Evolutionary conservation across 345 rosid genomes (phyloP), one percentile per base, ranked within the genome.

Genomic region (Sonneratia alba): DNA sequence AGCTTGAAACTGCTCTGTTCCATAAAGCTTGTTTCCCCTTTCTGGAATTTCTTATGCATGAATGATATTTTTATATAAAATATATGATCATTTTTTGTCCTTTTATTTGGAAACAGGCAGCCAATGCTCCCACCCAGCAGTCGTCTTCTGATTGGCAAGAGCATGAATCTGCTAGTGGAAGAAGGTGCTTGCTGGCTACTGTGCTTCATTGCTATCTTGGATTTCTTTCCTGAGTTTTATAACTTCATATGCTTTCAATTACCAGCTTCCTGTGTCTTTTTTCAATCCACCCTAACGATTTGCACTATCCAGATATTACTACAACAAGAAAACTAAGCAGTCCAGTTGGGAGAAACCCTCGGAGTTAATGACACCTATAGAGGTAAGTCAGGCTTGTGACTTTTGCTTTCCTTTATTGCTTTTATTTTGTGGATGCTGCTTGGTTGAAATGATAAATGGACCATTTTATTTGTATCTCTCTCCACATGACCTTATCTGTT

Each of bases 281-380:
- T 32, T 24, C 7, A 19, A 6, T n/a, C 36, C 36, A 68, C 36
- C 36, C 70, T 67, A 27, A 42, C 38, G 6, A 65, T 24, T 37
- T 59, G 40, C 51, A 70, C 72, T 77, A 72, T 74, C 34, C 84
- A 94, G 98, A 81, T 94, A 94, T 83, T 94, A 94, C 81, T 91
- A 88, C 81, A 94, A 94, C 83, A 94, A 86, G 87, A 90, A 73
- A 90, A 88, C 97, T 56, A 87, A 86, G 73, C 96, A 91, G 79
- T 94, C 98, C 77, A 88, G 93, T 80, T 94, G 98, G 98, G 98
- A 94, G 79, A 94, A 94, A 83, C 98, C 98, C 40, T 72, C 80
- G 74, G 98, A 94, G 75, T 81, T 94, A 83, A 94, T 94, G 98
- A 87, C 97, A 72, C 89, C 98, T 57, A 81, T 94, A 68, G 98